A percentile compares a stretch with the other conserved stretches of the same genome.
phyloP scores from a whole-genome alignment of 2,329 filamentous ascomycete genomes.

The Colletotrichum tanaceti region DNA sequence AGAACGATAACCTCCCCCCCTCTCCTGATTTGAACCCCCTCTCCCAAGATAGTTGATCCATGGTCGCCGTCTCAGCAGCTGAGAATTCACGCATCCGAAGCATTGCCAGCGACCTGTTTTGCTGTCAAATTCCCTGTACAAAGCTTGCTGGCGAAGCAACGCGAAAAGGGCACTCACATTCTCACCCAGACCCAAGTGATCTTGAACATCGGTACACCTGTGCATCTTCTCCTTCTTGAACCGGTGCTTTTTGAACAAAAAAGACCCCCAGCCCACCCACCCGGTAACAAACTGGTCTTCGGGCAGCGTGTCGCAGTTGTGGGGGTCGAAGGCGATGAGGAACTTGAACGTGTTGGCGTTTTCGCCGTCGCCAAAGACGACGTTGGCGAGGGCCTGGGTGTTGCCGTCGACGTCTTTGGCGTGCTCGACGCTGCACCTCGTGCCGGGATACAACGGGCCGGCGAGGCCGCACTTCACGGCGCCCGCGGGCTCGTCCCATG shows the following conservation, averaged over 20 bases:
- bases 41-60: neutral
- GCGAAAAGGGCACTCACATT: neutral
- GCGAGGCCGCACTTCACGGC: conserved; percentile 19
- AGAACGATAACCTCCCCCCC: no score
- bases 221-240: neutral
- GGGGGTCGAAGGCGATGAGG: conserved; percentile 23
- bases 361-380: conserved; percentile 12
- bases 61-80: neutral
- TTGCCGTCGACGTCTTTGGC: conserved; percentile 16
- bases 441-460: neutral
- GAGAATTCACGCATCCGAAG: no score
- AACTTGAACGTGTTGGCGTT: no score
- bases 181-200: neutral
- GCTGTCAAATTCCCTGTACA: neutral
- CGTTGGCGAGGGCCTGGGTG: conserved; percentile 23
- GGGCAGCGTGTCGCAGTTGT: conserved; percentile 10
- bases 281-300: conserved; percentile 17
- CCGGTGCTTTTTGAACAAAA: neutral
- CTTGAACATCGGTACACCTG: neutral
- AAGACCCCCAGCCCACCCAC: conserved; percentile 30
- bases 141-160: neutral
- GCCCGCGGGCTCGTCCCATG: conserved; percentile 17
- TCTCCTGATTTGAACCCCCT: neutral
- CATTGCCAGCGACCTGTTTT: neutral
- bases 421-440: conserved; percentile 15